A percentile compares a stretch with the other conserved stretches of the same genome.
Evolutionary conservation across 2,329 filamentous ascomycete species (phyloP).

Genomic region (Paracoccidioides brasiliensis): DNA sequence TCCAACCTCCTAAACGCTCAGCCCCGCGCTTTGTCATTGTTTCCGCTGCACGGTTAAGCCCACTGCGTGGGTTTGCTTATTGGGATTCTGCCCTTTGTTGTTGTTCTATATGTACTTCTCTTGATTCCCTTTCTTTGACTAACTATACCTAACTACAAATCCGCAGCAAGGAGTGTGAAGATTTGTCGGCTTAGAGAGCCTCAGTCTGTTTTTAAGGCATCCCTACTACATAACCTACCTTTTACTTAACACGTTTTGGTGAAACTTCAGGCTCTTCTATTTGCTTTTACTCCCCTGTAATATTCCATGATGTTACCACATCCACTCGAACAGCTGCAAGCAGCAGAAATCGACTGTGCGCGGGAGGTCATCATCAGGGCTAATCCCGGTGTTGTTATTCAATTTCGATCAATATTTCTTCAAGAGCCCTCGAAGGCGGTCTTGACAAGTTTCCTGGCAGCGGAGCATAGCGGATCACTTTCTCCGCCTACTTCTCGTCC

Average conservation of each 20-base stretch:
- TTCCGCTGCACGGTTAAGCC: neutral
- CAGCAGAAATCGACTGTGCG: conserved; percentile 42
- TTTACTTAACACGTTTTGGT: neutral
- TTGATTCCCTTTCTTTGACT: no score
- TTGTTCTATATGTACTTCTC: neutral
- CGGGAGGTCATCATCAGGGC: conserved; percentile 37
- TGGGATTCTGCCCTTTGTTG: no score
- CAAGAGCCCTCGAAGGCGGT: conserved; percentile 38
- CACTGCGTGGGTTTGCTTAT: neutral
- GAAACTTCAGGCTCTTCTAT: neutral
- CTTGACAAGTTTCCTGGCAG: conserved; percentile 36
- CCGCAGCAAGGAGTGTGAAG: no score
- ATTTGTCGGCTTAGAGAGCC: no score
- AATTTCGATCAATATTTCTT: conserved; percentile 40
- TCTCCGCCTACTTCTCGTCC: conserved; percentile 30
- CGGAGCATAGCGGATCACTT: conserved; percentile 32
- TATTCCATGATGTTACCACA: conserved; percentile 22
- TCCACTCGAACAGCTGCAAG: conserved; percentile 43
- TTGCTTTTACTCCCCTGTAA: neutral
- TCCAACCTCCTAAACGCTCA: no score
- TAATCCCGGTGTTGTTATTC: conserved; percentile 24
- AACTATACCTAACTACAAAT: no score
- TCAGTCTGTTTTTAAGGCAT: no score
- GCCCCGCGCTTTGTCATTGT: neutral
- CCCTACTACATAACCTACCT: no score